Conservation (phyloP, 2,329 filamentous ascomycete species). For the Elsinoe ampelina region DNA sequence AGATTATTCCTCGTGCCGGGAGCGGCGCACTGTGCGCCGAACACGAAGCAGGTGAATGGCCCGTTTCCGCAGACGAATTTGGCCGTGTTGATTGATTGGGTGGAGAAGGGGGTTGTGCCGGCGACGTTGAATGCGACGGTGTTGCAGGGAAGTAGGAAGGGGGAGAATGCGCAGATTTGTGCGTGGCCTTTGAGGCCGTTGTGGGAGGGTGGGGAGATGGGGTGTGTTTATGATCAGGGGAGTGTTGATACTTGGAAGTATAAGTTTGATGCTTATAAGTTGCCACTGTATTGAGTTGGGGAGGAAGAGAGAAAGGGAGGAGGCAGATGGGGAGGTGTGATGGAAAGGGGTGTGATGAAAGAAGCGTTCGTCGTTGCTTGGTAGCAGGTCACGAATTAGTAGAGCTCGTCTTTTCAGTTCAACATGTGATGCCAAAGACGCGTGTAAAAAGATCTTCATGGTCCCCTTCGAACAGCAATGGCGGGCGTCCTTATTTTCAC, state of each 20-base stretch:
- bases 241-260: slow-evolving; percentile 34
- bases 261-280: slow-evolving; percentile 31
- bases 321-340: not conserved
- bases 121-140: slow-evolving; percentile 36
- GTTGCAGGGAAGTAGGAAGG: slow-evolving; percentile 18
- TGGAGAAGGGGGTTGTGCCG: slow-evolving; percentile 41
- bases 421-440: not conserved
- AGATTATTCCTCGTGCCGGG: slow-evolving; percentile 47
- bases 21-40: slow-evolving; percentile 43
- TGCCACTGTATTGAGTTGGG: slow-evolving; percentile 29
- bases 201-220: slow-evolving; percentile 29
- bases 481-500: not conserved
- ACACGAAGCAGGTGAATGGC: slow-evolving; percentile 30
- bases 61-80: slow-evolving; percentile 39
- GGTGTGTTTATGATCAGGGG: slow-evolving; percentile 33
- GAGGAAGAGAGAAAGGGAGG: not conserved
- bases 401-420: no score
- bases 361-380: not conserved
- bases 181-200: slow-evolving; percentile 35
- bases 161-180: slow-evolving; percentile 34
- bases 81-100: slow-evolving; percentile 43
- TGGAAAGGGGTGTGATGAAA: not conserved
- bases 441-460: not conserved
- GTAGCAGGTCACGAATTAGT: no score
- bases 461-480: not conserved